Conservation (phyloP, 176 grass and related monocot species). For the Aegilops speltoides region DNA sequence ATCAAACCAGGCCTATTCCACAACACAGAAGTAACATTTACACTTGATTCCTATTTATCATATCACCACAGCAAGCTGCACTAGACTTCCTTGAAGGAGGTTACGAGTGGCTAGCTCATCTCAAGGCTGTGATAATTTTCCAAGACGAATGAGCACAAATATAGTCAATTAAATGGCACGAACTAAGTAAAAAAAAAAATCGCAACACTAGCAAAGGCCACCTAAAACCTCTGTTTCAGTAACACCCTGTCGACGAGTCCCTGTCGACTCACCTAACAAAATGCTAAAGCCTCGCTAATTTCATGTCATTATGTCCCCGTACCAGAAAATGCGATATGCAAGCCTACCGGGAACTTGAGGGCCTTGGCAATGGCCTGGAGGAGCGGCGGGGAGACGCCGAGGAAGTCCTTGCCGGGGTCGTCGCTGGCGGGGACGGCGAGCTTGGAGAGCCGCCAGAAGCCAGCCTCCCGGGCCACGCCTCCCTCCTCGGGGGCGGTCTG, state of each 20-base stretch:
- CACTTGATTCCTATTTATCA: background rate
- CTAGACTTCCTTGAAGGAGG: background rate
- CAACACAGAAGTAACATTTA: background rate
- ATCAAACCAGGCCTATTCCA: background rate
- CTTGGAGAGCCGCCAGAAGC: conserved; percentile 85
- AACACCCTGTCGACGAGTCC: background rate
- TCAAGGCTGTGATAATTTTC: background rate
- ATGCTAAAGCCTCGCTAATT: background rate
- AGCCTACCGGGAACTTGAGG: conserved; percentile 80
- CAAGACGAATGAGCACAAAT: background rate
- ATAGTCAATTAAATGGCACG: background rate
- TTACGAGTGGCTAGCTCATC: background rate
- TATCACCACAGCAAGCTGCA: background rate
- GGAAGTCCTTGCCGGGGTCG: conserved; percentile 89
- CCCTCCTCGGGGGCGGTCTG: conserved; percentile 43
- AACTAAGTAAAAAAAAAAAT: background rate
- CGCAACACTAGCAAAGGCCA: background rate
- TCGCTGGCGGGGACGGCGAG: conserved; percentile 71
- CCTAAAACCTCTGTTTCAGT: background rate
- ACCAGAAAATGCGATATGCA: background rate
- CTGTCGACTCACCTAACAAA: background rate
- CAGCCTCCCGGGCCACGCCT: conserved; percentile 42
- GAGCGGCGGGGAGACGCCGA: conserved; percentile 64
- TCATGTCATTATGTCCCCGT: background rate
- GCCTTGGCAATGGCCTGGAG: conserved; percentile 92